Evolutionary conservation across 495 filamentous ascomycete genomes (phyloP).

Genomic region (Daldinia loculata): DNA sequence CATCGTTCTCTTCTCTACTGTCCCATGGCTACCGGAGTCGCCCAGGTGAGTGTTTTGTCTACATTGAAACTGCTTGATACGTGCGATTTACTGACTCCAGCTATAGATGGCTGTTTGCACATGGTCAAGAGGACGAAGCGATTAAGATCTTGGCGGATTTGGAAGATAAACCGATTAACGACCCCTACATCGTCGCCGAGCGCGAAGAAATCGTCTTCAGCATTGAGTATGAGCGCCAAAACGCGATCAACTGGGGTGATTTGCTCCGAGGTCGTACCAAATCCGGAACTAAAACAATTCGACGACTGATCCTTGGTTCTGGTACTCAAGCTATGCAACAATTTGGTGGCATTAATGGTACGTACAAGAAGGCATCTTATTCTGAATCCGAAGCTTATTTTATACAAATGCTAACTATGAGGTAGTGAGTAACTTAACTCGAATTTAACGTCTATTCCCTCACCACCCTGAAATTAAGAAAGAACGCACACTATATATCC

Average conservation of each 20-base stretch:
- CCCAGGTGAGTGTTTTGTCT: conserved; percentile 35
- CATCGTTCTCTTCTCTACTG: conserved; percentile 46
- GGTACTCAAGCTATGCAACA: conserved; percentile 55
- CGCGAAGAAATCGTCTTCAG: conserved; percentile 40
- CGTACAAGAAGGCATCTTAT: conserved; percentile 17
- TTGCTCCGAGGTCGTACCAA: conserved; percentile 38
- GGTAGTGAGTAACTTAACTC: conserved; percentile 47
- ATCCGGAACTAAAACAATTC: conserved; percentile 47
- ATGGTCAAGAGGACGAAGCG: conserved; percentile 50
- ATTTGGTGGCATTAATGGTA: conserved; percentile 46
- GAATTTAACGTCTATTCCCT: neutral
- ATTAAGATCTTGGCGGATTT: conserved; percentile 47
- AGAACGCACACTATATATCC: neutral
- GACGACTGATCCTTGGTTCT: conserved; percentile 46
- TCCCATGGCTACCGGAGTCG: conserved; percentile 52
- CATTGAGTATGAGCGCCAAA: conserved; percentile 44
- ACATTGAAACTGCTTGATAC: neutral
- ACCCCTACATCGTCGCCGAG: conserved; percentile 41
- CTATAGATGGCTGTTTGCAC: conserved; percentile 51
- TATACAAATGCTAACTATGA: conserved; percentile 43
- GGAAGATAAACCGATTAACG: conserved; percentile 43
- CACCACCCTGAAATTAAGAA: neutral
- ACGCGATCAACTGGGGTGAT: conserved; percentile 42
- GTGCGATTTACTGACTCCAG: conserved; percentile 3
- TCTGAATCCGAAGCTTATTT: neutral